Percentiles rank a stretch among this genome's conserved stretches.
These are phyloP conservation scores for Haberlea rhodopensis DNA, from an alignment of 257 asterid genomes.

Conservation along the genomic window DNA sequence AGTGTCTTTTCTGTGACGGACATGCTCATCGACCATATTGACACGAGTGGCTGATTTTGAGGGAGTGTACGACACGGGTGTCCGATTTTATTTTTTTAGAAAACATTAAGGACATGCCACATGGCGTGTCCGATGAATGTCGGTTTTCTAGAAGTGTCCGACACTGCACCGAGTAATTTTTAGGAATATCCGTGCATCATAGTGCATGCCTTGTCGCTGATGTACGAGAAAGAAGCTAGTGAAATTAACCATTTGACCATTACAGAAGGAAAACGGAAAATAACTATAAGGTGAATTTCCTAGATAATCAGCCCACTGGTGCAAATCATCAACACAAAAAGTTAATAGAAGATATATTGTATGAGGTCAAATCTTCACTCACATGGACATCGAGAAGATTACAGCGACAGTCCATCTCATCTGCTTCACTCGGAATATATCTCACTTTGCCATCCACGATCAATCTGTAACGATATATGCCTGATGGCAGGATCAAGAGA, in stretches of 20 bases:
- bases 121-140: no score
- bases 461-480: constrained; percentile 69
- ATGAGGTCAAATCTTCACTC: constrained; percentile 32
- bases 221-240: constrained; percentile 18
- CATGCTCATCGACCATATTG: no score
- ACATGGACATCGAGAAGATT: constrained; percentile 89
- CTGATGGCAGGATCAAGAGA: constrained; percentile 79
- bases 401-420: constrained; percentile 52
- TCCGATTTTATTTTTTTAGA: no score
- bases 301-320: not conserved
- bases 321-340: not conserved
- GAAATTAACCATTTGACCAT: not conserved
- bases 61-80: no score
- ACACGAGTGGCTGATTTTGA: no score
- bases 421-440: constrained; percentile 64
- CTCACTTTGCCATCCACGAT: constrained; percentile 76
- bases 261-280: not conserved
- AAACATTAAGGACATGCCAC: no score
- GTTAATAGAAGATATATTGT: not conserved
- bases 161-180: no score
- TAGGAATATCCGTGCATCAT: no score
- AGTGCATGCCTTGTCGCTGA: no score
- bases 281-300: not conserved
- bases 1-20: no score
- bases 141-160: no score